Base-by-base conservation (phyloP, 169 alveolate species). In the Cyclospora cayetanensis region DNA sequence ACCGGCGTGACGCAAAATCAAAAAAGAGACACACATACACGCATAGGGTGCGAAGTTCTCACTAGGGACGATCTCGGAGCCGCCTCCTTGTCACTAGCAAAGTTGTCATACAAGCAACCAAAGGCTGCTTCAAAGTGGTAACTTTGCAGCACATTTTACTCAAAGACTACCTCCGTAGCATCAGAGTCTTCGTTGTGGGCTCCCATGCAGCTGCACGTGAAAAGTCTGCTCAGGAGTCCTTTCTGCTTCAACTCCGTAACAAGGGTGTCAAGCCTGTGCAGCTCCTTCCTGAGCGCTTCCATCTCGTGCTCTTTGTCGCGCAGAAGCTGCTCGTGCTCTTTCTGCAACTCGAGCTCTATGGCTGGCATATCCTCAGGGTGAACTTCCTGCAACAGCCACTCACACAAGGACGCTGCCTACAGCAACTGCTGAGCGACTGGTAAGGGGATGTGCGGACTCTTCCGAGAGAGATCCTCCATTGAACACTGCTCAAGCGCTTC, bases 321-420 rank as follows among this genome's bases (percentile, higher is more conserved):
- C 63, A 37, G 27, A 34, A 41, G 85, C 85, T 74, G 85, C 85
- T 37, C 65, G 42, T 74, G 85, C n/a, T 42, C 65, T 22, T 74
- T 34, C 85, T 74, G 85, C 85, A 41, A 63, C 85, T 74, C 65
- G n/a, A 1, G 1, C 85, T 74, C 65, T n/a, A 74, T 74, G 4
- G 55, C 65, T 1, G 35, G 63, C 85, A 74, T 41, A 27, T 74
- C 55, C 55, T 39, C 37, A 4, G 55, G 65, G 63, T 42, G 29
- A 25, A 42, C 31, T 60, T 60, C 27, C 72, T 60, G 35, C 72
- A 25, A 27, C 72, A 60, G 72, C 11, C 35, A 11, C 31, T 22
- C 72, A 4, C n/a, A 20, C 31, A 12, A 25, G n/a, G 60, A 50
- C 9, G 60, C 25, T 9, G 9, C 25, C 25, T 9, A 50, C 60